Conservation (phyloP, 768 basidiomycete genomes). For the Pleurotus pulmonarius region DNA sequence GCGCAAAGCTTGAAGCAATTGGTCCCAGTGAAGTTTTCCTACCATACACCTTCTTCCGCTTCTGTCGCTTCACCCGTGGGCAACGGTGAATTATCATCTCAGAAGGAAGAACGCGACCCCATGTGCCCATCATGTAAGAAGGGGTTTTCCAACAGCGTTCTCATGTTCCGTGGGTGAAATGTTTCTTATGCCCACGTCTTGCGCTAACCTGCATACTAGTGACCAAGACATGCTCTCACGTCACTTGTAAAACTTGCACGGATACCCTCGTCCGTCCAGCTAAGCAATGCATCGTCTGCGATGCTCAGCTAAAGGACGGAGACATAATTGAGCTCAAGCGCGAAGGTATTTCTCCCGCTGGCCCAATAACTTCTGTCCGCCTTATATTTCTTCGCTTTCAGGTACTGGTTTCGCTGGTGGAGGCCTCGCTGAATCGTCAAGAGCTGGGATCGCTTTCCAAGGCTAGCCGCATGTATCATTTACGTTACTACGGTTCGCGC, state of each 20-base stretch:
- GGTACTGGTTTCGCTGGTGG: constrained; percentile 94
- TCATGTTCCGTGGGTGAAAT: constrained; percentile 58
- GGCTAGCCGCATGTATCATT: constrained; percentile 38
- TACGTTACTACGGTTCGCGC: neutral
- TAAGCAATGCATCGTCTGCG: constrained; percentile 87
- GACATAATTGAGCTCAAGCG: constrained; percentile 83
- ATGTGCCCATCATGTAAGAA: constrained; percentile 92
- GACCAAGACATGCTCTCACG: constrained; percentile 86
- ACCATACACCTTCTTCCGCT: constrained; percentile 36
- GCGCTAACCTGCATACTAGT: constrained; percentile 35
- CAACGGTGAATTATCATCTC: constrained; percentile 29
- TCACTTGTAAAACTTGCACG: constrained; percentile 87
- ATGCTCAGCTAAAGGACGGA: constrained; percentile 55
- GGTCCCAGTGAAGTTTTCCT: constrained; percentile 76
- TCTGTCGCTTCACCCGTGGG: constrained; percentile 34
- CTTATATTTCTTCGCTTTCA: constrained; percentile 20
- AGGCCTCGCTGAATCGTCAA: constrained; percentile 87
- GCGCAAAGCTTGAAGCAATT: constrained; percentile 71
- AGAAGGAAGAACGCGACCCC: constrained; percentile 55
- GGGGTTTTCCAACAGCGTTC: constrained; percentile 70
- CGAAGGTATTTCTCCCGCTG: constrained; percentile 59
- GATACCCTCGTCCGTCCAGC: constrained; percentile 79
- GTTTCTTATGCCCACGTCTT: neutral
- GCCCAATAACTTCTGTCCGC: neutral
- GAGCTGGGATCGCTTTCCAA: constrained; percentile 81